phyloP scores from a whole-genome alignment of 2,329 filamentous ascomycete genomes.

The Sporothrix mexicana region DNA sequence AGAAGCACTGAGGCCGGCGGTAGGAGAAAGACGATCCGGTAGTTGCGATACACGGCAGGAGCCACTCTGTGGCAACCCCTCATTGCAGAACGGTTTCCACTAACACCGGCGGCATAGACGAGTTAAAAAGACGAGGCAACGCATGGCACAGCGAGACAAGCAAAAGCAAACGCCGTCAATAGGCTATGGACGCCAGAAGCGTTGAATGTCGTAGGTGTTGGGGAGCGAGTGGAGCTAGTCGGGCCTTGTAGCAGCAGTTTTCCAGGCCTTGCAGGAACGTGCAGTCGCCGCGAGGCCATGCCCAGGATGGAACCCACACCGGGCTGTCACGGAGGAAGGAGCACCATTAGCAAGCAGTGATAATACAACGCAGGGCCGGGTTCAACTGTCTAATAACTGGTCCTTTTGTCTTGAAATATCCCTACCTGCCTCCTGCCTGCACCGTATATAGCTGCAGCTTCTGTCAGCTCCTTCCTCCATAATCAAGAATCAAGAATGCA shows the following conservation, averaged over 20 bases:
- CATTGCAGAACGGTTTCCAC: slow-evolving; percentile 33
- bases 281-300: slow-evolving; percentile 20
- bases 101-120: slow-evolving; percentile 29
- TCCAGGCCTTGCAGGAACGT: neutral
- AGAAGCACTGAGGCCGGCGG: slow-evolving; percentile 5
- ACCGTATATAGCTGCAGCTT: neutral
- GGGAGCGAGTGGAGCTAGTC: neutral
- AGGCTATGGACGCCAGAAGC: slow-evolving; percentile 20
- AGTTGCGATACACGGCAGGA: slow-evolving; percentile 34
- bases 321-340: slow-evolving; percentile 14
- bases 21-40: slow-evolving; percentile 30
- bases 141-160: slow-evolving; percentile 22
- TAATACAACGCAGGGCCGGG: slow-evolving; percentile 3
- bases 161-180: slow-evolving; percentile 26
- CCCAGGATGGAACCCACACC: slow-evolving; percentile 10
- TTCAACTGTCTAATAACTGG: neutral
- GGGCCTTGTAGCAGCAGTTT: neutral
- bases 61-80: slow-evolving; percentile 31
- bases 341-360: slow-evolving; percentile 23
- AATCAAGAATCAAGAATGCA: too few relatives aligned
- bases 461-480: neutral
- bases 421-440: too few relatives aligned
- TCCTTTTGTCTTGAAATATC: neutral
- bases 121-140: slow-evolving; percentile 18
- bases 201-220: neutral